Conservation (phyloP, 139 green algal genomes). For the Haematococcus sp. region DNA sequence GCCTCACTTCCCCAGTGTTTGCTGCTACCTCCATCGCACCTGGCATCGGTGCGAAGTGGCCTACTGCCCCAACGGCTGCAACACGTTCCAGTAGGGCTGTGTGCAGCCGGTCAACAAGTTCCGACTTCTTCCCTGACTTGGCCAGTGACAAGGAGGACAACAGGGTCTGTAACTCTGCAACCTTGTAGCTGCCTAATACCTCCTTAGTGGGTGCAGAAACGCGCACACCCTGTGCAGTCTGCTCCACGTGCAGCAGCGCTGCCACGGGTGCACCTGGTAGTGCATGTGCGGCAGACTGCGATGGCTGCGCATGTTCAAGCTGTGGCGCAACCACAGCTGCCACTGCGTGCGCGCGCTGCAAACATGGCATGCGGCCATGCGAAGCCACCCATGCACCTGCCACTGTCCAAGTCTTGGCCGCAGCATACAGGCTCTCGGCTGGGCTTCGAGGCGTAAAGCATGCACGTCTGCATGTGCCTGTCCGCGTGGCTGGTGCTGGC, state of each 20-base stretch:
- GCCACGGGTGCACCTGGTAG: not conserved
- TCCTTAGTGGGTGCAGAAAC: constrained; percentile 1
- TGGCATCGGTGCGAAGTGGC: not conserved
- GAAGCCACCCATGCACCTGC: no score
- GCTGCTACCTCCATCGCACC: not conserved
- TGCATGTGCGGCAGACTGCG: not conserved
- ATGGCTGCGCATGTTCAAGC: not conserved
- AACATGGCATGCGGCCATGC: no score
- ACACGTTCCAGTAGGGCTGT: not conserved
- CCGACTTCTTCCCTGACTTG: constrained; percentile 19
- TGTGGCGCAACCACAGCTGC: not conserved
- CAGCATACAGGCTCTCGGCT: no score
- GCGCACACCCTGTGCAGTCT: no score
- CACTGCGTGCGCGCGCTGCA: not conserved
- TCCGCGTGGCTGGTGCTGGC: no score
- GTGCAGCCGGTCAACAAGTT: constrained; percentile 23
- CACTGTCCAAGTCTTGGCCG: no score
- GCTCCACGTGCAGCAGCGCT: no score
- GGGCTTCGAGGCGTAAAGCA: no score
- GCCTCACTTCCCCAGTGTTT: not conserved
- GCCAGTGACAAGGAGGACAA: not conserved
- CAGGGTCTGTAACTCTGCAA: constrained; percentile 17
- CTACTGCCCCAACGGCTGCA: not conserved
- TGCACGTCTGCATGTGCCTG: no score
- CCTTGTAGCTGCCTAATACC: constrained; percentile 18